These are phyloP conservation scores for Oryza coarctata DNA, from an alignment of 176 grass and related monocot genomes.

Conservation along the genomic window DNA sequence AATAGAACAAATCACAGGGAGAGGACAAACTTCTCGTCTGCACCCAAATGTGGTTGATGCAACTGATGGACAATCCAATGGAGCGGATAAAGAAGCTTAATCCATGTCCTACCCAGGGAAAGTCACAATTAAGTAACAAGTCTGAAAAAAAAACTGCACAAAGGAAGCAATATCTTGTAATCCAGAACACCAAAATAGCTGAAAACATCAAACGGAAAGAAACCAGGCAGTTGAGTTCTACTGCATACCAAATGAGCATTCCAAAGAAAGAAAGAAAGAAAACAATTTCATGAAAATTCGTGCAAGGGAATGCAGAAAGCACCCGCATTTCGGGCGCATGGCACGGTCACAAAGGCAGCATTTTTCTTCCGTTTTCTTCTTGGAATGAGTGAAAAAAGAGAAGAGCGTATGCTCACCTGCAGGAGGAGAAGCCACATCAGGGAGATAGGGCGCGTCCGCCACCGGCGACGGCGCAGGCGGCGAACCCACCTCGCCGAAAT, in stretches of 20 bases:
- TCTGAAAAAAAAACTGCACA: background rate
- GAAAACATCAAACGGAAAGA: background rate
- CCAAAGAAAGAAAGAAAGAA: background rate
- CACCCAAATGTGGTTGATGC: background rate
- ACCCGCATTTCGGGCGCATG: background rate
- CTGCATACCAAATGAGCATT: background rate
- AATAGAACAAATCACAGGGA: background rate
- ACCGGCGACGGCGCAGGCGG: slow-evolving; percentile 21
- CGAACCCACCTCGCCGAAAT: background rate
- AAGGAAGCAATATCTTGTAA: background rate
- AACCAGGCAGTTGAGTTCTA: background rate
- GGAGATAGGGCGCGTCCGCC: background rate
- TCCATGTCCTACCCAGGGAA: background rate
- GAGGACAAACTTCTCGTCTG: background rate
- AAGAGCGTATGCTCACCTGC: background rate
- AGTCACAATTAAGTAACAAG: background rate
- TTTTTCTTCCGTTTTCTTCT: background rate
- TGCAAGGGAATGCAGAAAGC: background rate
- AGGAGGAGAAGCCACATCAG: background rate
- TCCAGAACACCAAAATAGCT: background rate
- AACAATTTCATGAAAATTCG: background rate
- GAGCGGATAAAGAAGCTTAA: background rate
- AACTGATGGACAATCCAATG: background rate
- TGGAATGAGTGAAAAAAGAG: background rate
- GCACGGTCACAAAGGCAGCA: background rate